Conservation (phyloP, 2,329 filamentous ascomycete genomes). For the Fusarium sp. region DNA sequence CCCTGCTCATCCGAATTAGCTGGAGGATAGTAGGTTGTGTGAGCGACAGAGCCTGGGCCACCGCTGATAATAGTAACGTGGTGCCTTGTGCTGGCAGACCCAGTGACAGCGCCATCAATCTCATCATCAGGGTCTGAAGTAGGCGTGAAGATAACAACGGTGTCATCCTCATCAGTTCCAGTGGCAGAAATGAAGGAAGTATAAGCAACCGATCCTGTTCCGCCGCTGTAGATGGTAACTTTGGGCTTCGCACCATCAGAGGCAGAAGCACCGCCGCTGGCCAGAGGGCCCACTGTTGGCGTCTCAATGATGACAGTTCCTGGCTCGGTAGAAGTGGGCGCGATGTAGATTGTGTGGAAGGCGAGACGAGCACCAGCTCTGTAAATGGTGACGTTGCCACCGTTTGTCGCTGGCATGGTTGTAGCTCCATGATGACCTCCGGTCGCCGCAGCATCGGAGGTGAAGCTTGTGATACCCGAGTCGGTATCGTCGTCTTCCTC, state of each 20-base stretch:
- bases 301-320: slow-evolving; percentile 24
- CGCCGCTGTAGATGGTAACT: slow-evolving; percentile 11
- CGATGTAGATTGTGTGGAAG: slow-evolving; percentile 11
- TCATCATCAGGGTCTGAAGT: background rate
- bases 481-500: background rate
- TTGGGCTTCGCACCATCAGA: slow-evolving; percentile 9
- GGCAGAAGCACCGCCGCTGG: background rate
- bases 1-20: slow-evolving; percentile 5
- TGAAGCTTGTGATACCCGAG: background rate
- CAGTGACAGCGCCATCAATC: background rate
- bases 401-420: background rate
- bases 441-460: background rate
- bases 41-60: background rate
- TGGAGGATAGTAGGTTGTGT: background rate
- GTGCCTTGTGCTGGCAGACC: background rate
- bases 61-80: slow-evolving; percentile 14
- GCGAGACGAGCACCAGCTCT: slow-evolving; percentile 1
- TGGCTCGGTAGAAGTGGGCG: slow-evolving; percentile 1
- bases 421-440: background rate
- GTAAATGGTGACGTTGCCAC: slow-evolving; percentile 21
- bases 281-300: background rate
- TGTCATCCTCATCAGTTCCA: background rate
- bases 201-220: background rate
- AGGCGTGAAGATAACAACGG: slow-evolving; percentile 9
- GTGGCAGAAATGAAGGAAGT: slow-evolving; percentile 4